Percentiles rank a stretch among this genome's conserved stretches.
Evolutionary conservation across 345 rosid species (phyloP).

Genomic region (Melastoma malabathricum): DNA sequence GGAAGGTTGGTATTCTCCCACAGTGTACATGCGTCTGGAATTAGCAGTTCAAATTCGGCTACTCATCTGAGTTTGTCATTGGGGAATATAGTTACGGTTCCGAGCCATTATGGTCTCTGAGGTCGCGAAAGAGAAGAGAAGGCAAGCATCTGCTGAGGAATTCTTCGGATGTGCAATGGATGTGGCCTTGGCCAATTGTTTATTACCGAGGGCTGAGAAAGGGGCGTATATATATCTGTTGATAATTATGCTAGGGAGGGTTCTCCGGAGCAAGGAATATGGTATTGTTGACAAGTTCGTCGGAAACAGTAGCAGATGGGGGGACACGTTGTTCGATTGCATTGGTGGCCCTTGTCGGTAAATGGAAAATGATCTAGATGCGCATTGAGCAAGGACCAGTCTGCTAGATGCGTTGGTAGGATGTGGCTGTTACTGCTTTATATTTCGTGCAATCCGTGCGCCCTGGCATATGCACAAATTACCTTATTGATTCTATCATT

Average conservation of each 20-base stretch:
- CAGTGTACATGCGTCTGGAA: too few species aligned
- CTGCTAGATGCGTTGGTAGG: too few species aligned
- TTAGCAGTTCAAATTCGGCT: too few species aligned
- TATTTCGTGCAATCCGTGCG: too few species aligned
- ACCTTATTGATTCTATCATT: too few species aligned
- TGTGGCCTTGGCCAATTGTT: constrained; percentile 2
- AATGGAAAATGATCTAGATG: too few species aligned
- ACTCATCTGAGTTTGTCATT: background rate
- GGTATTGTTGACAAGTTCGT: constrained; percentile 32
- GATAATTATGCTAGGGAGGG: constrained; percentile 30
- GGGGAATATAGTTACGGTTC: background rate
- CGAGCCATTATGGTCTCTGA: constrained; percentile 1
- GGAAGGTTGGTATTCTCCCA: too few species aligned
- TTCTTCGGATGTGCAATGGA: constrained; percentile 2
- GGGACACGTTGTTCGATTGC: constrained; percentile 4
- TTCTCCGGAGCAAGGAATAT: constrained; percentile 30
- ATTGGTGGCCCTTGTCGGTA: too few species aligned
- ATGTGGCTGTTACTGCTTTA: too few species aligned
- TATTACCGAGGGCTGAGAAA: constrained; percentile 31
- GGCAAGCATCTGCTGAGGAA: background rate
- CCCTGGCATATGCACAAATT: too few species aligned
- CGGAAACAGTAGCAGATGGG: constrained; percentile 43
- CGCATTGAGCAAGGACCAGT: too few species aligned
- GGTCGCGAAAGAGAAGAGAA: background rate
- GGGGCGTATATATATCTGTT: constrained; percentile 27